A percentile compares a stretch with the other conserved stretches of the same genome.
Conservation (phyloP, 495 filamentous ascomycete species). For the Beverwykella pulmonaria region DNA sequence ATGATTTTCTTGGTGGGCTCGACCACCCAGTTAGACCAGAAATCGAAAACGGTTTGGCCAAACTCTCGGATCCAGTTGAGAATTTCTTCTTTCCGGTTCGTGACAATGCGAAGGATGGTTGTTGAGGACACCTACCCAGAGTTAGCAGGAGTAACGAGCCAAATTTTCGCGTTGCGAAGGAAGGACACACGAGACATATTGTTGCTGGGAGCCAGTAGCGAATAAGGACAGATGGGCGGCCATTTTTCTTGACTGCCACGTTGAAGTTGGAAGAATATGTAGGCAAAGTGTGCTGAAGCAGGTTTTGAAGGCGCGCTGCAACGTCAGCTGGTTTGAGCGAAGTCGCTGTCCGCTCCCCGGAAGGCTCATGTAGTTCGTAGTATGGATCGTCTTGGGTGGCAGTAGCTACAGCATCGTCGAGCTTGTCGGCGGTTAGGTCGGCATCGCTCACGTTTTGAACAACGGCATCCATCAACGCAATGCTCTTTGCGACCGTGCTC, state of each 20-base stretch:
- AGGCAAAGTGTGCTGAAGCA: conserved; percentile 64
- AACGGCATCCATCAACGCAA: conserved; percentile 79
- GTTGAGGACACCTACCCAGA: conserved; percentile 64
- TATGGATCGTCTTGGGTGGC: conserved; percentile 64
- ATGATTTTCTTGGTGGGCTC: conserved; percentile 80
- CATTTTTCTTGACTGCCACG: conserved; percentile 58
- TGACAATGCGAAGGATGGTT: conserved; percentile 74
- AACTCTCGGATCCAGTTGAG: conserved; percentile 74
- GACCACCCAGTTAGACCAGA: conserved; percentile 94
- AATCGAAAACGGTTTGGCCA: conserved; percentile 77
- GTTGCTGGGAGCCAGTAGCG: conserved; percentile 85
- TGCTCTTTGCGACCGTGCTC: conserved; percentile 66
- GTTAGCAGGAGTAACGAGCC: neutral
- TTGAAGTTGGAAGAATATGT: conserved; percentile 58
- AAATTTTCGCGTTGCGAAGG: neutral
- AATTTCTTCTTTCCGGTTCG: conserved; percentile 72
- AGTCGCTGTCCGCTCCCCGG: conserved; percentile 36
- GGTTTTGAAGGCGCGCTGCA: conserved; percentile 64
- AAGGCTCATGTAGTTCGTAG: conserved; percentile 47
- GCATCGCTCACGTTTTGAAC: conserved; percentile 60
- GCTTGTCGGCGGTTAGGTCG: conserved; percentile 63
- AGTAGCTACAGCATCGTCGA: conserved; percentile 72
- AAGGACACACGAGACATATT: conserved; percentile 45
- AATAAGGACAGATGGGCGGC: conserved; percentile 72
- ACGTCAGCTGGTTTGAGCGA: conserved; percentile 58